A percentile compares a stretch with the other conserved stretches of the same genome.
phyloP scores from a whole-genome alignment of 1,139 yeast genomes.

The Zygosaccharomyces sapae region DNA sequence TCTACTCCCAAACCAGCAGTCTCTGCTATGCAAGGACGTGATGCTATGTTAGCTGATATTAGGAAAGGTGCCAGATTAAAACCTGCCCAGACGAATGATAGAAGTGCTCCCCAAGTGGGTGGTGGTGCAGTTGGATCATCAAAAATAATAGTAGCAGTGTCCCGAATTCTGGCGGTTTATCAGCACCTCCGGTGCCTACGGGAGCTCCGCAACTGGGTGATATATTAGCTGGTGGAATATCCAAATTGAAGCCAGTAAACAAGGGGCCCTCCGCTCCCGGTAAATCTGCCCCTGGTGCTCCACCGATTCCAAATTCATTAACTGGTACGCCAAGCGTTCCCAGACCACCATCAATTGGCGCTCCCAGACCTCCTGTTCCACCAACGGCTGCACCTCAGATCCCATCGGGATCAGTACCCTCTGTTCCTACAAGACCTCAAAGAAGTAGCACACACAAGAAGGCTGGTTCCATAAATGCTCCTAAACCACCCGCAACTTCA shows the following conservation, averaged over 20 bases:
- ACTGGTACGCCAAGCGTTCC: constrained; percentile 17
- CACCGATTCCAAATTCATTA: constrained; percentile 37
- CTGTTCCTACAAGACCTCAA: constrained; percentile 32
- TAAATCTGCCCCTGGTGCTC: constrained; percentile 23
- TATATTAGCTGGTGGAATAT: constrained; percentile 81
- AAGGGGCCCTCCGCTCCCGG: constrained; percentile 8
- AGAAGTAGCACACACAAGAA: constrained; percentile 25
- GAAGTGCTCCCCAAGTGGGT: constrained; percentile 54
- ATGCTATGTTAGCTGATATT: constrained; percentile 82
- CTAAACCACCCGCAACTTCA: constrained; percentile 29
- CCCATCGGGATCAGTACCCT: constrained; percentile 29
- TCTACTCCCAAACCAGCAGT: constrained; percentile 25
- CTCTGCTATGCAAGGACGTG: constrained; percentile 47
- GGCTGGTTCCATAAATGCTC: constrained; percentile 31
- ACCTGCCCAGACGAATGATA: constrained; percentile 71
- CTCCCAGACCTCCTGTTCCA: no score
- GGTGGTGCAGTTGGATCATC: constrained; percentile 20
- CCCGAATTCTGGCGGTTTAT: constrained; percentile 11
- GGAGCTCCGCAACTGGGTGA: constrained; percentile 58
- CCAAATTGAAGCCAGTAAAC: constrained; percentile 57
- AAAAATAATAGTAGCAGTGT: constrained; percentile 1
- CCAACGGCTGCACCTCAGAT: no score
- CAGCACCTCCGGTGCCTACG: constrained; percentile 33
- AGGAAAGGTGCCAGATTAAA: constrained; percentile 72
- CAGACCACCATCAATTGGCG: constrained; percentile 7